Evolutionary conservation across 345 rosid species (phyloP).

Genomic region (Dipteronia dyeriana): DNA sequence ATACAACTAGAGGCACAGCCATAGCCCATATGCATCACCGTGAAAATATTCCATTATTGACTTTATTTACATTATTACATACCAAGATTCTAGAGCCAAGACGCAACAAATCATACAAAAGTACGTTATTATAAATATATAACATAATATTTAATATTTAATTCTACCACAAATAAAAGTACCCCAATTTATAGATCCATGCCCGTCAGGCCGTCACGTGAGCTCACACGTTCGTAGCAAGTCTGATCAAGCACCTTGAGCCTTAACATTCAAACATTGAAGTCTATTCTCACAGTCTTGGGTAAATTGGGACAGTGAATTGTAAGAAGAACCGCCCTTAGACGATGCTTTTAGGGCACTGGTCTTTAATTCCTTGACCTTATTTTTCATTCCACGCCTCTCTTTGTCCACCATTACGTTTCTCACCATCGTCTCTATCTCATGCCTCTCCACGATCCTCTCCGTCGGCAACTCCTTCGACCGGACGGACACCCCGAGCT

Average conservation of each 20-base stretch:
- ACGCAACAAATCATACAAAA: too few relatives aligned
- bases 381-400: background rate
- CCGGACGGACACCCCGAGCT: conserved; percentile 16
- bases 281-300: conserved; percentile 7
- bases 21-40: too few relatives aligned
- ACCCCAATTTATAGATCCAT: too few relatives aligned
- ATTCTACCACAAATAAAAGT: too few relatives aligned
- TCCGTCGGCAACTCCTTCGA: conserved; percentile 10
- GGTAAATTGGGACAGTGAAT: conserved; percentile 12
- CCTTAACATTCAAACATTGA: background rate
- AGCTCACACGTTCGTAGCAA: background rate
- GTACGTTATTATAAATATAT: too few relatives aligned
- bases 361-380: conserved; percentile 3
- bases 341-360: conserved; percentile 7
- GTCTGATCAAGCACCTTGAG: conserved; percentile 17
- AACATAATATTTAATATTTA: too few relatives aligned
- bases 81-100: too few relatives aligned
- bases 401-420: background rate
- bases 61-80: too few relatives aligned
- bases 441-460: conserved; percentile 19
- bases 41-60: too few relatives aligned
- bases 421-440: conserved; percentile 22
- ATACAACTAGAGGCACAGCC: too few relatives aligned
- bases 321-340: conserved; percentile 3
- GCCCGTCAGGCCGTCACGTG: too few relatives aligned